phyloP scores from a whole-genome alignment of 495 filamentous ascomycete species.

The Neurospora sp. region DNA sequence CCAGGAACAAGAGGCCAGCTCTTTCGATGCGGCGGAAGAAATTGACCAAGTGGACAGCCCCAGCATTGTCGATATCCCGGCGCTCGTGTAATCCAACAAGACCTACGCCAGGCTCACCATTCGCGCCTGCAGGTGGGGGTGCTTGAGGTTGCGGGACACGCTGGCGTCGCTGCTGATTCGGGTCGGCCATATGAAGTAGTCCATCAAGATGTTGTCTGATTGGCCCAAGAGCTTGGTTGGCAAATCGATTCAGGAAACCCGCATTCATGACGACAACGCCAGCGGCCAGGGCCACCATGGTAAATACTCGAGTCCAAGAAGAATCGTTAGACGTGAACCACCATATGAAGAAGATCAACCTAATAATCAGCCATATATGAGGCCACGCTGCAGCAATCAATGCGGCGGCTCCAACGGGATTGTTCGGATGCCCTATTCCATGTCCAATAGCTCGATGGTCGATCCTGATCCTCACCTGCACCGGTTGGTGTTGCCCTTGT shows the following conservation, averaged over 20 bases:
- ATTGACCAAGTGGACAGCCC: not conserved
- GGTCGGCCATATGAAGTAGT: conserved; percentile 47
- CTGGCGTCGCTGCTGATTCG: conserved; percentile 12
- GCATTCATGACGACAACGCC: conserved; percentile 56
- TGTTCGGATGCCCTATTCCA: conserved; percentile 21
- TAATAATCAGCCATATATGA: conserved; percentile 67
- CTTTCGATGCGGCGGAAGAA: conserved; percentile 54
- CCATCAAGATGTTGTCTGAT: conserved; percentile 63
- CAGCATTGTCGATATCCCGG: not conserved
- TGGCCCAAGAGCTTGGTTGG: conserved; percentile 47
- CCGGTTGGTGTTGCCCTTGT: not conserved
- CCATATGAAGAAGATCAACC: conserved; percentile 67
- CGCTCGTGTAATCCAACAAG: conserved; percentile 3
- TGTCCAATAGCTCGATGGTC: not conserved
- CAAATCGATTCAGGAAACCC: conserved; percentile 48
- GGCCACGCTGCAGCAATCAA: conserved; percentile 42
- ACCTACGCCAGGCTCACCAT: not conserved
- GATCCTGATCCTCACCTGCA: not conserved
- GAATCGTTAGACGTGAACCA: conserved; percentile 65
- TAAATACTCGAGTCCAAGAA: conserved; percentile 56
- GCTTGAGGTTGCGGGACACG: not conserved
- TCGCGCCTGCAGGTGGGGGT: not conserved
- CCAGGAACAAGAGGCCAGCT: conserved; percentile 70
- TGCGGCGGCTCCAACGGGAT: conserved; percentile 31
- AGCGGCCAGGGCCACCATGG: conserved; percentile 49